Percentiles rank a stretch among this genome's conserved stretches.
phyloP scores from a whole-genome alignment of 2,329 filamentous ascomycete genomes.

The Aureobasidium leucospermi region DNA sequence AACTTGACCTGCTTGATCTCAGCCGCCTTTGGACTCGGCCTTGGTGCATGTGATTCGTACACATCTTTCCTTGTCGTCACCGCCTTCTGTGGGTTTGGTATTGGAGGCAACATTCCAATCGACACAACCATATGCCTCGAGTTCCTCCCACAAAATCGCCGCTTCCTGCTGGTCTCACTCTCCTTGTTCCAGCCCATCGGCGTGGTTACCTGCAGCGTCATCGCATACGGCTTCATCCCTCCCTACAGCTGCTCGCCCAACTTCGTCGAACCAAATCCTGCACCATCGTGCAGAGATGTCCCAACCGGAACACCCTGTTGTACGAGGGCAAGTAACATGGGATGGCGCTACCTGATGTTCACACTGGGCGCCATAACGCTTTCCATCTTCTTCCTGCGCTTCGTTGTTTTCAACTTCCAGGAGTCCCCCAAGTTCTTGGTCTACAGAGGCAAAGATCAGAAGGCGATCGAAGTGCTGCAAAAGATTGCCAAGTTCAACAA shows the following conservation, averaged over 20 bases:
- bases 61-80: slow-evolving; percentile 48
- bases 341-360: slow-evolving; percentile 38
- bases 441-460: slow-evolving; percentile 44
- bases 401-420: slow-evolving; percentile 48
- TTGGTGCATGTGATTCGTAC: slow-evolving; percentile 45
- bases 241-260: slow-evolving; percentile 45
- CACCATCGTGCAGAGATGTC: slow-evolving; percentile 38
- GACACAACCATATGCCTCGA: slow-evolving; percentile 51
- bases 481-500: slow-evolving; percentile 39
- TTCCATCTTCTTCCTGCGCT: slow-evolving; percentile 43
- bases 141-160: slow-evolving; percentile 47
- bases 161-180: slow-evolving; percentile 45
- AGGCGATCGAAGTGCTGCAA: slow-evolving; percentile 41
- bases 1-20: slow-evolving; percentile 50
- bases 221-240: slow-evolving; percentile 49
- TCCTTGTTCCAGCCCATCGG: slow-evolving; percentile 51
- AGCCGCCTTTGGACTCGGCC: slow-evolving; percentile 46
- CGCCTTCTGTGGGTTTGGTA: slow-evolving; percentile 43
- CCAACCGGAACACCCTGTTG: slow-evolving; percentile 30
- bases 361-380: slow-evolving; percentile 36
- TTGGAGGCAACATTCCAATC: slow-evolving; percentile 49
- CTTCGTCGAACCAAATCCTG: slow-evolving; percentile 35
- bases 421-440: slow-evolving; percentile 56
- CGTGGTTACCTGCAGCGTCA: slow-evolving; percentile 43
- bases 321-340: slow-evolving; percentile 32